Percentiles rank a stretch among this genome's conserved stretches.
Evolutionary conservation across 1,284 basidiomycete species (phyloP).

Genomic region (Afroboletus lepidellus): DNA sequence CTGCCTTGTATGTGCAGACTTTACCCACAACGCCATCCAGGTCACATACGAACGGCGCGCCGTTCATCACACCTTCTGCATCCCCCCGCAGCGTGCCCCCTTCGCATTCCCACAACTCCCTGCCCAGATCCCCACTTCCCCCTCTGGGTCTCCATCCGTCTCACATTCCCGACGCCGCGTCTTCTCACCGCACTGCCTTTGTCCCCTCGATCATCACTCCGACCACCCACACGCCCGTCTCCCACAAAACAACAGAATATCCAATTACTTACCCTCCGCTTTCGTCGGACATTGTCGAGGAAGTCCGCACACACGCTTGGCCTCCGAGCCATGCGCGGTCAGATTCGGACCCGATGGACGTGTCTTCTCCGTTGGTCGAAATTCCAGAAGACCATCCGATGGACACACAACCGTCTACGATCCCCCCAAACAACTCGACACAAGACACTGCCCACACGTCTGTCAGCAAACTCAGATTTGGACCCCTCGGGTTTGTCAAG

Average conservation of each 20-base stretch:
- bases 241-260: slow-evolving; percentile 38
- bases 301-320: slow-evolving; percentile 36
- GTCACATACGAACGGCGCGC: slow-evolving; percentile 39
- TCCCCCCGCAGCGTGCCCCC: slow-evolving; percentile 59
- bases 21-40: slow-evolving; percentile 36
- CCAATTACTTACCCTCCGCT: slow-evolving; percentile 28
- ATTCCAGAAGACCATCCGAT: slow-evolving; percentile 42
- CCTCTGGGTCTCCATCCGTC: slow-evolving; percentile 31
- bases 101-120: slow-evolving; percentile 54
- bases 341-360: slow-evolving; percentile 64
- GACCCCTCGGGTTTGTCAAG: slow-evolving; percentile 58
- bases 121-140: slow-evolving; percentile 37
- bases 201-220: slow-evolving; percentile 42
- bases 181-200: slow-evolving; percentile 59
- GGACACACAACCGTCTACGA: slow-evolving; percentile 53
- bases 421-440: slow-evolving; percentile 39
- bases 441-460: slow-evolving; percentile 39
- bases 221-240: slow-evolving; percentile 31
- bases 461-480: slow-evolving; percentile 53
- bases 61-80: slow-evolving; percentile 44
- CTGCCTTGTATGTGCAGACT: slow-evolving; percentile 42
- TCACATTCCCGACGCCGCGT: slow-evolving; percentile 47
- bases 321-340: slow-evolving; percentile 30
- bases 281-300: slow-evolving; percentile 39
- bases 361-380: slow-evolving; percentile 48